A percentile compares a stretch with the other conserved stretches of the same genome.
Conservation (phyloP, 148 eudicot genomes). For the Persicaria maculosa region DNA sequence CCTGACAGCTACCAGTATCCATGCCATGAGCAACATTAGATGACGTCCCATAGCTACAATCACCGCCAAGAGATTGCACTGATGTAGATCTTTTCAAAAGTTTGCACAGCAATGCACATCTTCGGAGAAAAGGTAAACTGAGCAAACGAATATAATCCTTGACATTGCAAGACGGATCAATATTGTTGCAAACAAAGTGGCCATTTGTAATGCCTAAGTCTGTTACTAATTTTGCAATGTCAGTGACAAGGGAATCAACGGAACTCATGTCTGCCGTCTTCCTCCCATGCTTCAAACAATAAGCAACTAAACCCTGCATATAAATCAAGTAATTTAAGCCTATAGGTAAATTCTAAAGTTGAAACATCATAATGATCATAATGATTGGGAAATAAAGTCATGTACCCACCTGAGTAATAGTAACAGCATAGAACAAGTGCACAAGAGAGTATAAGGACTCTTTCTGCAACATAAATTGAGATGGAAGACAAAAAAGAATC, state of each 20-base stretch:
- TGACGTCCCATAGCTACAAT: conserved; percentile 28
- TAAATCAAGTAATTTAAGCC: conserved; percentile 9
- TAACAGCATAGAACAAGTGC: conserved; percentile 64
- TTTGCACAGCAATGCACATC: conserved; percentile 84
- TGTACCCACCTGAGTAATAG: conserved; percentile 53
- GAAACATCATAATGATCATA: background rate
- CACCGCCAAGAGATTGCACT: conserved; percentile 41
- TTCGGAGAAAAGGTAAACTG: conserved; percentile 78
- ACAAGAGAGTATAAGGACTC: conserved; percentile 71
- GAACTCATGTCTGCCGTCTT: conserved; percentile 29
- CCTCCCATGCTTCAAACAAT: conserved; percentile 29
- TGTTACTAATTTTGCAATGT: conserved; percentile 43
- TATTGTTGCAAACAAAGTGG: conserved; percentile 47
- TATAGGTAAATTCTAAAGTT: conserved; percentile 1
- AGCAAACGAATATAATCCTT: conserved; percentile 47
- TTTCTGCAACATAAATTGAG: conserved; percentile 48
- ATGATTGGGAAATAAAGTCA: background rate
- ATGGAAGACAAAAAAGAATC: conserved; percentile 83
- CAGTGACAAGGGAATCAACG: conserved; percentile 45
- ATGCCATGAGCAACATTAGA: conserved; percentile 25
- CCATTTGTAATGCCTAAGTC: conserved; percentile 30
- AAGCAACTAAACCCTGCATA: conserved; percentile 59
- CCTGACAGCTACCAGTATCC: conserved; percentile 26
- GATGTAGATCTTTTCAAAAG: conserved; percentile 43
- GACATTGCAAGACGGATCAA: conserved; percentile 39